Evolutionary conservation across 148 eudicot species (phyloP).

Genomic region (Vaccinium corymbosum): DNA sequence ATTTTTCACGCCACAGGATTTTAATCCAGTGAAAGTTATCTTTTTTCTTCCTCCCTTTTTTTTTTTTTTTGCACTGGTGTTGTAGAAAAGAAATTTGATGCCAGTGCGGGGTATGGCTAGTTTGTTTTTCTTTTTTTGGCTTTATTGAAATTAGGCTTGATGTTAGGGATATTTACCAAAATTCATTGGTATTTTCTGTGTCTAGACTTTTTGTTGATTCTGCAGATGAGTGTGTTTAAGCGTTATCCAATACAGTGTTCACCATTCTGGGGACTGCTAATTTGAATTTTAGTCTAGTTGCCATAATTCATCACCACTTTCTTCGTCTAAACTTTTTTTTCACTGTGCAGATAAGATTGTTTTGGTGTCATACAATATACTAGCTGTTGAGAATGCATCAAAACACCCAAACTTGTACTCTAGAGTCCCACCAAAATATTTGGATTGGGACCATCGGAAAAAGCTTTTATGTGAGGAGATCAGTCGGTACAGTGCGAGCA

Average conservation of each 20-base stretch:
- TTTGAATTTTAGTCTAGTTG: background rate
- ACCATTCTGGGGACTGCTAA: background rate
- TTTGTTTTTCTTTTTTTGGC: background rate
- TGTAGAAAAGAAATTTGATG: background rate
- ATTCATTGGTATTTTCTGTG: background rate
- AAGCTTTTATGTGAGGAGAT: conserved; percentile 57
- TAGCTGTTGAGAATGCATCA: conserved; percentile 82
- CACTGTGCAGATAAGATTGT: conserved; percentile 61
- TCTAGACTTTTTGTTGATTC: conserved; percentile 16
- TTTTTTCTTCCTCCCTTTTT: background rate
- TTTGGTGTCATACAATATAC: conserved; percentile 73
- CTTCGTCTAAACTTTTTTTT: conserved; percentile 13
- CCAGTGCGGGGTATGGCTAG: background rate
- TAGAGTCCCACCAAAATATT: conserved; percentile 33
- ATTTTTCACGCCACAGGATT: background rate
- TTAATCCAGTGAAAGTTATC: background rate
- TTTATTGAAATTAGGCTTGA: background rate
- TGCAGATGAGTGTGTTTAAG: conserved; percentile 66
- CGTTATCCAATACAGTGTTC: conserved; percentile 61
- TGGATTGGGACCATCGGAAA: conserved; percentile 70
- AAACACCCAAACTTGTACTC: conserved; percentile 65
- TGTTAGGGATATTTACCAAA: background rate
- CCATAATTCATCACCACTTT: conserved; percentile 1
- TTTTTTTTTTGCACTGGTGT: background rate
- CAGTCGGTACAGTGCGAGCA: conserved; percentile 48